These are phyloP conservation scores for Pseudofabraea citricarpa DNA, from an alignment of 2,329 filamentous ascomycete species.

Conservation along the genomic window DNA sequence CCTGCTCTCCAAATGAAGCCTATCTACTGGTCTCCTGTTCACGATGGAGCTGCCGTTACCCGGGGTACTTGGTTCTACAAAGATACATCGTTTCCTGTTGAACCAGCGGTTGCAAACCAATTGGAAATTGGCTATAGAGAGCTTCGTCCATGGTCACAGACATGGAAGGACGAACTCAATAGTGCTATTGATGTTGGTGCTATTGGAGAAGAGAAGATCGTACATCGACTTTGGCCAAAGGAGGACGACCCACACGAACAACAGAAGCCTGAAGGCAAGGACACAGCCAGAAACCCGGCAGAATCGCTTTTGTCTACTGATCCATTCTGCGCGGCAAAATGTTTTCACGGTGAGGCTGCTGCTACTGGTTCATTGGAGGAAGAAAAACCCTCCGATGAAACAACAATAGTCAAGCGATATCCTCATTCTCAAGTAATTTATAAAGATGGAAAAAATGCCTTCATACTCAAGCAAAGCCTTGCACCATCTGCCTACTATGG, in stretches of 20 bases:
- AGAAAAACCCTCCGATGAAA: slow-evolving; percentile 10
- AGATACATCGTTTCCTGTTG: slow-evolving; percentile 88
- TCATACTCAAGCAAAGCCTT: slow-evolving; percentile 79
- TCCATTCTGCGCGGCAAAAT: slow-evolving; percentile 54
- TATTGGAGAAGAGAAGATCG: slow-evolving; percentile 84
- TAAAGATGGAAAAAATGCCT: slow-evolving; percentile 70
- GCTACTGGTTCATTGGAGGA: slow-evolving; percentile 44
- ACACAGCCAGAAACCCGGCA: slow-evolving; percentile 4
- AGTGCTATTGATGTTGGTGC: slow-evolving; percentile 89
- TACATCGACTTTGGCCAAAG: slow-evolving; percentile 72
- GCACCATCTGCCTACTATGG: slow-evolving; percentile 83
- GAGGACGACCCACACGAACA: slow-evolving; percentile 33
- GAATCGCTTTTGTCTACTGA: slow-evolving; percentile 32
- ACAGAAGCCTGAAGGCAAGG: slow-evolving; percentile 26
- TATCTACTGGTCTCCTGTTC: slow-evolving; percentile 95
- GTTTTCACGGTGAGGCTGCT: slow-evolving; percentile 54
- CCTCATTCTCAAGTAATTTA: slow-evolving; percentile 81
- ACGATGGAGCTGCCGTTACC: slow-evolving; percentile 77
- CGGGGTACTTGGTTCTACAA: slow-evolving; percentile 97
- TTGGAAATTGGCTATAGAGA: slow-evolving; percentile 88
- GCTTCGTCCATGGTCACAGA: slow-evolving; percentile 82
- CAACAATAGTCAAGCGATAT: slow-evolving; percentile 49
- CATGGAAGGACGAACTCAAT: slow-evolving; percentile 86
- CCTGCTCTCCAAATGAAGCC: slow-evolving; percentile 86
- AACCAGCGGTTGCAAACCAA: slow-evolving; percentile 81